Percentiles rank a stretch among this genome's conserved stretches.
Conservation (phyloP, 2,329 filamentous ascomycete genomes). For the Penicillium nordicum region DNA sequence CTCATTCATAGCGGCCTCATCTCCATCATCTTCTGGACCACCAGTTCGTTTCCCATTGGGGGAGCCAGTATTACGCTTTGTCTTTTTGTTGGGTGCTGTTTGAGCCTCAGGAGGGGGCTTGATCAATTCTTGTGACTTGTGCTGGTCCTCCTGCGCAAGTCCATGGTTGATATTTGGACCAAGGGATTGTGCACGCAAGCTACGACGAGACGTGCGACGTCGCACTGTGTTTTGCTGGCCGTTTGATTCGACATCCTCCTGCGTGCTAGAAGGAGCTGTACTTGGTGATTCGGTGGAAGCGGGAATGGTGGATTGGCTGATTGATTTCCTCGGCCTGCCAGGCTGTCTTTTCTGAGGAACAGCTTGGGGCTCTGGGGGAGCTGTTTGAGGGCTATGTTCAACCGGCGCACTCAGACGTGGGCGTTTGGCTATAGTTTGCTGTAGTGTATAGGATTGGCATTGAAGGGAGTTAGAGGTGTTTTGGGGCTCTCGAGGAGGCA, state of each 20-base stretch:
- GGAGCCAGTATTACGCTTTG: neutral
- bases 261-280: slow-evolving; percentile 9
- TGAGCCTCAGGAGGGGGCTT: neutral
- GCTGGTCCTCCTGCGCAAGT: neutral
- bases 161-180: neutral
- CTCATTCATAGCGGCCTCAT: slow-evolving; percentile 17
- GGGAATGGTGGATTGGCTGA: slow-evolving; percentile 16
- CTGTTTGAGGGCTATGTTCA: neutral
- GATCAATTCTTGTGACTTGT: neutral
- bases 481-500: neutral
- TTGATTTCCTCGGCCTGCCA: slow-evolving; percentile 32
- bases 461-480: neutral
- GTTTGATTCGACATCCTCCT: neutral
- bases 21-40: slow-evolving; percentile 1
- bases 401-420: slow-evolving; percentile 25
- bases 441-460: neutral
- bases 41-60: neutral
- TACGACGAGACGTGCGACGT: slow-evolving; percentile 16
- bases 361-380: neutral
- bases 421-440: slow-evolving; percentile 30
- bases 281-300: slow-evolving; percentile 13
- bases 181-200: slow-evolving; percentile 11
- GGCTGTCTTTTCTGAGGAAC: slow-evolving; percentile 14
- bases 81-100: slow-evolving; percentile 4
- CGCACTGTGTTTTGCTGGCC: neutral